A percentile compares a stretch with the other conserved stretches of the same genome.
These are phyloP conservation scores for Onygenales sp. DNA, from an alignment of 2,329 filamentous ascomycete genomes.

Conservation along the genomic window DNA sequence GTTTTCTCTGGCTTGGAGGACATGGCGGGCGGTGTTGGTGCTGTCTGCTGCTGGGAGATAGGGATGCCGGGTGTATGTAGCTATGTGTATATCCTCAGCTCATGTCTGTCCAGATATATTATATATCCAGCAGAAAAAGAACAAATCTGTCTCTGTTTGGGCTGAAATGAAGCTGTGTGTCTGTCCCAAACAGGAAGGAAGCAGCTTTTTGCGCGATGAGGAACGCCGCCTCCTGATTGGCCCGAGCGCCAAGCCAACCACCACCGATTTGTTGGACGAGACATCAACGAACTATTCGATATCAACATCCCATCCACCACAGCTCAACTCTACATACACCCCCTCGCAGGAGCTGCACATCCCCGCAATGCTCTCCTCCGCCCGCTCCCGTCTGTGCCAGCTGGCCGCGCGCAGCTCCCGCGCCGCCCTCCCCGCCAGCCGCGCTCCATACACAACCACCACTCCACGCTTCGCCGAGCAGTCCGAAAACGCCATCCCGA, in stretches of 20 bases:
- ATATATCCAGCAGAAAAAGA: too few relatives aligned
- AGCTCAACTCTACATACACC: constrained; percentile 11
- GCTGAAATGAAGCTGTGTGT: too few relatives aligned
- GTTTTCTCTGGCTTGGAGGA: constrained; percentile 48
- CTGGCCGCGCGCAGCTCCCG: constrained; percentile 26
- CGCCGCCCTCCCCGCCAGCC: constrained; percentile 19
- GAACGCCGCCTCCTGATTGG: background rate
- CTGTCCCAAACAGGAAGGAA: too few relatives aligned
- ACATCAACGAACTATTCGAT: background rate
- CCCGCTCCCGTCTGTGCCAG: constrained; percentile 37
- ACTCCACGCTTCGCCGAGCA: constrained; percentile 24
- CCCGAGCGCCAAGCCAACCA: background rate
- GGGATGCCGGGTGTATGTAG: background rate
- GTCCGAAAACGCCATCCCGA: constrained; percentile 31
- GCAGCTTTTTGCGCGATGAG: too few relatives aligned
- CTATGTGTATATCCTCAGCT: too few relatives aligned
- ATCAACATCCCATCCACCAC: constrained; percentile 12
- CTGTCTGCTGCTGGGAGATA: background rate
- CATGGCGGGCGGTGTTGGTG: constrained; percentile 6
- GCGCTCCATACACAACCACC: constrained; percentile 35
- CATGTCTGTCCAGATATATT: too few relatives aligned
- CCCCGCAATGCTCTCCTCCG: constrained; percentile 35
- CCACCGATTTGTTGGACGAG: constrained; percentile 4
- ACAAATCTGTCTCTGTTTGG: too few relatives aligned
- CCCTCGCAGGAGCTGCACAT: constrained; percentile 11